Base-by-base conservation (phyloP, 129 eudicot species). In the Pulicaria dysenterica region DNA sequence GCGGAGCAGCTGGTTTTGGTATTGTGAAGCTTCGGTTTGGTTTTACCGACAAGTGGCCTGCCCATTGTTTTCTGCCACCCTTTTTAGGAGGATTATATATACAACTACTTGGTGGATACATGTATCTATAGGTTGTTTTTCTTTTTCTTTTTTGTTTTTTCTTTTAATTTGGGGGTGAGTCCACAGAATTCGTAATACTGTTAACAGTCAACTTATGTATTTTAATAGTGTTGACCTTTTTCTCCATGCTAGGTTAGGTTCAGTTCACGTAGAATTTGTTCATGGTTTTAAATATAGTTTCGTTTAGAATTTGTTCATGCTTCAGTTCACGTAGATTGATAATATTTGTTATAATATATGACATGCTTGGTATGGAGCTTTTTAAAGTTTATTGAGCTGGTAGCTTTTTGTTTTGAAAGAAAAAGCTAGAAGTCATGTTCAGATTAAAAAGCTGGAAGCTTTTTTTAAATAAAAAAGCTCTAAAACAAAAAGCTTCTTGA, bases 1-100 rank as follows among this genome's bases (percentile, higher is more conserved):
- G 79, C 69, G 74, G 81, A 67, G 87, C 74, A 81, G 75, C 67
- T 84, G 92, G 92, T 87, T 73, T 77, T 74, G 86, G 79, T 74
- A 66, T 77, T 58, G 56, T 5, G 36, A 53, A 62, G 38, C 69
- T 61, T 24, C n/a, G 31, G 31, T 24, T 24, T 24, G 17, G 71
- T 48, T 80, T 67, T 69, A 42, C 46, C 46, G 53, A 64, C 50
- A 56, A 43, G 69, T 71, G 63, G 58, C 14, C 77, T 78, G 92
- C 88, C 88, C 95, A 81, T 81, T 81, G 95, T 85, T 51, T 72
- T 37, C 43, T 64, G 77, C 64, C 75, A 65, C 71, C 64, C 65
- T 46, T 49, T 17, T 49, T 5, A 7, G 6, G 42, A 64, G 8
- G 14, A 16, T 5, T 62, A 41, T 16, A 63, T 7, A 46, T 57